Base-by-base conservation (phyloP, 2,329 filamentous ascomycete genomes). In the Myotisia sp. region DNA sequence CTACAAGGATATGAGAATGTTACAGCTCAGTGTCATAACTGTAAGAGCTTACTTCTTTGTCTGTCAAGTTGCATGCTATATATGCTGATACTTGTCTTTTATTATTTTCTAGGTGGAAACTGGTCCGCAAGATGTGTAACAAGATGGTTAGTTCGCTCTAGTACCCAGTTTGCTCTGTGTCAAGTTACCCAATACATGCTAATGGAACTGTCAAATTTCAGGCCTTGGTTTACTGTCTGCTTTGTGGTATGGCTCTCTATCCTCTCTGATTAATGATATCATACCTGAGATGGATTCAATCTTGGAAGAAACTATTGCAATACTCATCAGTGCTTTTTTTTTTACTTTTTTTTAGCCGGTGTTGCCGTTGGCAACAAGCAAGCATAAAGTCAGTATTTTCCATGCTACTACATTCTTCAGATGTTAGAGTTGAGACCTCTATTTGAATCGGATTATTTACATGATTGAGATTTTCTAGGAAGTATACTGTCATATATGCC, bases 341-440 rank as follows among this genome's bases (percentile, higher is more conserved):
- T 27, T n/a, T 10, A 20, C 34, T 18, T 9, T 20, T 13, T 24
- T 27, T 8, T 34, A 49, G 47, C 53, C 53, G 5, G 34, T 54
- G 14, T 43, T 56, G 20, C 53, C 53, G 6, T 44, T 55, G 7
- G 44, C 52, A 12, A 41, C 41, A 9, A 44, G 48, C 37, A 56
- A 54, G 30, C 50, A 53, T 33, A 71, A 74, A 51, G 76, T 79
- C 65, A 33, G 37, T 13, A 19, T 7, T 24, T n/a, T n/a, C n/a
- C 29, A 9, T 9, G 7, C 8, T 9, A 32, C 18, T 12, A 23
- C 13, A 13, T n/a, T 34, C n/a, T 20, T 22, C 5, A 12, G 19
- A 5, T 8, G 29, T 19, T 26, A 2, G 3, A 18, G 18, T 20
- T 29, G 23, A 17, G 22, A 9, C n/a, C n/a, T 8, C n/a, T n/a